A percentile compares a stretch with the other conserved stretches of the same genome.
Evolutionary conservation across 1,284 basidiomycete species (phyloP).

Genomic region (Microbotryum lychnidis-dioicae): DNA sequence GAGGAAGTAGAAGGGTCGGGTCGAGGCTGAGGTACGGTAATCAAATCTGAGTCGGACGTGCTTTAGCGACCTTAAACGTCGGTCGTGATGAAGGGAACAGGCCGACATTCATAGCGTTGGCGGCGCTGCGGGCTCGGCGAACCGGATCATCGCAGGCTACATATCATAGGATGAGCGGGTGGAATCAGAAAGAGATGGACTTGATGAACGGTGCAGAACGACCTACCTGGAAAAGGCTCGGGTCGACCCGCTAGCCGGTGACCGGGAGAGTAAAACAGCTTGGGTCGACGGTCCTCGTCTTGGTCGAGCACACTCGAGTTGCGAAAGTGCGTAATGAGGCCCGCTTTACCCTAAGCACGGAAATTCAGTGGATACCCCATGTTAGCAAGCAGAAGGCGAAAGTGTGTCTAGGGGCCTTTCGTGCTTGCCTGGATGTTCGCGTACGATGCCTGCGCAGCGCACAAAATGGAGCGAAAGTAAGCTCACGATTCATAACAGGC

Average conservation of each 20-base stretch:
- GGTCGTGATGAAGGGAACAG: constrained; percentile 23
- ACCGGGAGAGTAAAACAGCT: constrained; percentile 71
- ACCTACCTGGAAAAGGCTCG: constrained; percentile 59
- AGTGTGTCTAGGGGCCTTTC: too few relatives aligned
- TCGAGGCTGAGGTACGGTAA: too few relatives aligned
- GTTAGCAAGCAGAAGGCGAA: too few relatives aligned
- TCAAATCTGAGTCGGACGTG: neutral
- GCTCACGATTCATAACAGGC: neutral
- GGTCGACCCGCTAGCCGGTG: constrained; percentile 56
- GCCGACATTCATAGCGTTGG: constrained; percentile 21
- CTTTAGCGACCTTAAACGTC: constrained; percentile 22
- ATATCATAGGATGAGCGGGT: too few relatives aligned
- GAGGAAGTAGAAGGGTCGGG: too few relatives aligned
- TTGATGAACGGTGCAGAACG: too few relatives aligned
- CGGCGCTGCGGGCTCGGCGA: constrained; percentile 25
- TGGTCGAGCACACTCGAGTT: constrained; percentile 31
- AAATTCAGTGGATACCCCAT: too few relatives aligned
- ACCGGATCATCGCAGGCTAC: constrained; percentile 27
- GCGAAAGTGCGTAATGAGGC: constrained; percentile 52
- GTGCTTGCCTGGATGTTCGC: constrained; percentile 26
- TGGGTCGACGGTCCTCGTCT: constrained; percentile 65
- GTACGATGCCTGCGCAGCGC: constrained; percentile 3
- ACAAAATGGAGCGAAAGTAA: neutral
- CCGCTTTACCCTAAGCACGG: constrained; percentile 59
- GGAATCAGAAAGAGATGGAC: neutral